Evolutionary conservation across 768 basidiomycete genomes (phyloP), one percentile per base, ranked within the genome.

Genomic region (Leucosporidium creatinivorum): DNA sequence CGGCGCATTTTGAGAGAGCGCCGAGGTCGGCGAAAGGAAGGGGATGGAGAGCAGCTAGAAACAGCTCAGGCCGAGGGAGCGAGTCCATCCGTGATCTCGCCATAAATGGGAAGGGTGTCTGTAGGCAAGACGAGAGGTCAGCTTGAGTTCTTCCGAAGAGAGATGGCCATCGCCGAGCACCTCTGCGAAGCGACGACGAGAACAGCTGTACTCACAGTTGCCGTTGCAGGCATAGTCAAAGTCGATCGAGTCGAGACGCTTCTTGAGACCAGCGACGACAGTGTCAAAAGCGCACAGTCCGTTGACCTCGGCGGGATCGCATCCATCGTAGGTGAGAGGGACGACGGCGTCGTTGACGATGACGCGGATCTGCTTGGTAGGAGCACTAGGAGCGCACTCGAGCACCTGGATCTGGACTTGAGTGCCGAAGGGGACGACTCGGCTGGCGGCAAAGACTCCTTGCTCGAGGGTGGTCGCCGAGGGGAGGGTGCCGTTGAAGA

Each of bases 391-490:
- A 54, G 28, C 60, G 67, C 64, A 76, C 66, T 74, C 69, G 5
- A 73, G 30, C 19, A 72, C 66, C 48, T 68, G 73, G 17, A 69
- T 23, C 55, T 67, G 47, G 26, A 67, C 8, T 33, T 73, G 75
- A 1, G 81, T 80, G 1, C 73, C 81, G 62, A 81, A 81, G 13
- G 81, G 80, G 15, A 80, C 79, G 31, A 80, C 69, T 61, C 77
- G 74, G 28, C 72, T 73, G 0, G 78, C 73, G 39, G 65, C 56
- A 69, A 78, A 77, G 9, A 69, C 59, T 50, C 62, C 55, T 28
- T 71, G 30, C 33, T 33, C 33, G 48, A 56, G 28, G 10, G 69
- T 28, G 19, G 55, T 36, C 19, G 26, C 31, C 31, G 61, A 36
- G 10, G 62, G 66, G 13, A 52, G 58, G n/a, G 31, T 47, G 33